Evolutionary conservation across 2,329 filamentous ascomycete genomes (phyloP).

Genomic region (Alternaria infectoria): DNA sequence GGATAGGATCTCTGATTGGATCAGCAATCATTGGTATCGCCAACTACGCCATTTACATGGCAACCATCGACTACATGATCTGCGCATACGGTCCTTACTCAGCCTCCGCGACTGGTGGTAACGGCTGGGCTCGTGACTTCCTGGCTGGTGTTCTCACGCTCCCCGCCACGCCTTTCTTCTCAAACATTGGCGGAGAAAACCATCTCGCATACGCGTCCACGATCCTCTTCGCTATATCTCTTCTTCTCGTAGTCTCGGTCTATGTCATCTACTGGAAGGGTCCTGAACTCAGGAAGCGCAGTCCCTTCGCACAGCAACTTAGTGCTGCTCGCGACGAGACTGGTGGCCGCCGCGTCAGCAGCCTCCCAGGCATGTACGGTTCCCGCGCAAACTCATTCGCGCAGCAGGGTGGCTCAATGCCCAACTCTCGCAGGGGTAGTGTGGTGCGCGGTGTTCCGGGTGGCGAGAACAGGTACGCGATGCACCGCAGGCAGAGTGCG

Average conservation of each 20-base stretch:
- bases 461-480: conserved; percentile 16
- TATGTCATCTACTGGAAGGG: conserved; percentile 63
- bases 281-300: conserved; percentile 58
- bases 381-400: conserved; percentile 38
- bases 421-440: conserved; percentile 36
- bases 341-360: conserved; percentile 42
- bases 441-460: conserved; percentile 30
- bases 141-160: conserved; percentile 75
- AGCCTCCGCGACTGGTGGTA: conserved; percentile 78
- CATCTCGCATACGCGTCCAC: conserved; percentile 62
- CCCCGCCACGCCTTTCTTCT: conserved; percentile 67
- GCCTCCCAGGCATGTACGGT: conserved; percentile 40
- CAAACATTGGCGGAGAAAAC: conserved; percentile 48
- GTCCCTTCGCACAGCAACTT: conserved; percentile 60
- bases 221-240: conserved; percentile 60
- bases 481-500: conserved; percentile 15
- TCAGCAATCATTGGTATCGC: conserved; percentile 73
- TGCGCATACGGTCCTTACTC: conserved; percentile 76
- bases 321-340: conserved; percentile 39
- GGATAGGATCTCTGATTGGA: conserved; percentile 73
- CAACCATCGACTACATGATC: conserved; percentile 81
- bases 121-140: conserved; percentile 78
- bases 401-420: conserved; percentile 19
- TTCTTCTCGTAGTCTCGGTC: conserved; percentile 52
- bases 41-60: conserved; percentile 76